These are phyloP conservation scores for Taphrina wiesneri DNA, from an alignment of 1,139 yeast genomes.

Conservation along the genomic window DNA sequence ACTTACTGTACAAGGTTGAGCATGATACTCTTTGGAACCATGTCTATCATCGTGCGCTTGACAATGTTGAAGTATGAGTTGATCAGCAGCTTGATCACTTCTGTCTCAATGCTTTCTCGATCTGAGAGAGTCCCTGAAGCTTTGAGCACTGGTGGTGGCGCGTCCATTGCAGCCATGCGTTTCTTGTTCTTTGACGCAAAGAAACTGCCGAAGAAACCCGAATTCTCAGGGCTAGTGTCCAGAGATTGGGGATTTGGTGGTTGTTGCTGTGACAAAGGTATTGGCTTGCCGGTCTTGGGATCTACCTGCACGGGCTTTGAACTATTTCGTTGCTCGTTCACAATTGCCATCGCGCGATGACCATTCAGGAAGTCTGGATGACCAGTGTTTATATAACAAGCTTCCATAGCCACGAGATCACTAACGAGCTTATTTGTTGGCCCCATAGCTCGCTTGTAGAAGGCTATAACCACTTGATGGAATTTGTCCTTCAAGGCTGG, in stretches of 20 bases:
- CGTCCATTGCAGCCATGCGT: slow-evolving; percentile 90
- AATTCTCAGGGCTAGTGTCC: slow-evolving; percentile 44
- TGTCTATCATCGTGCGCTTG: slow-evolving; percentile 87
- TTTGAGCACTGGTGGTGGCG: slow-evolving; percentile 88
- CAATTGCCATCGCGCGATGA: slow-evolving; percentile 91
- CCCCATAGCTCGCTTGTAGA: slow-evolving; percentile 70
- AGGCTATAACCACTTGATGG: slow-evolving; percentile 74
- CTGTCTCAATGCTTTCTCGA: slow-evolving; percentile 94
- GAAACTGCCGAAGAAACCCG: slow-evolving; percentile 92
- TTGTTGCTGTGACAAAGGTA: slow-evolving; percentile 42
- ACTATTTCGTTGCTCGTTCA: slow-evolving; percentile 87
- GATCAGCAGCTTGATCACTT: slow-evolving; percentile 88
- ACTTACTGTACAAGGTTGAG: slow-evolving; percentile 64
- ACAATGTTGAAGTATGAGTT: slow-evolving; percentile 89
- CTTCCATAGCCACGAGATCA: slow-evolving; percentile 82
- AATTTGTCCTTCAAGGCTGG: slow-evolving; percentile 88
- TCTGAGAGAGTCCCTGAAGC: slow-evolving; percentile 95
- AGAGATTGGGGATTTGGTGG: slow-evolving; percentile 25
- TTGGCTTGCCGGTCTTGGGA: slow-evolving; percentile 82
- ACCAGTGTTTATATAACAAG: slow-evolving; percentile 93
- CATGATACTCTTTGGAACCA: slow-evolving; percentile 94
- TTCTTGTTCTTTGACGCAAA: slow-evolving; percentile 90
- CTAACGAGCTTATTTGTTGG: slow-evolving; percentile 85
- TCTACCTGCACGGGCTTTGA: slow-evolving; percentile 77
- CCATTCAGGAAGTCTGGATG: slow-evolving; percentile 96